Percentiles rank a stretch among this genome's conserved stretches.
These are phyloP conservation scores for Xylaria nigripes DNA, from an alignment of 495 filamentous ascomycete genomes.

Conservation along the genomic window DNA sequence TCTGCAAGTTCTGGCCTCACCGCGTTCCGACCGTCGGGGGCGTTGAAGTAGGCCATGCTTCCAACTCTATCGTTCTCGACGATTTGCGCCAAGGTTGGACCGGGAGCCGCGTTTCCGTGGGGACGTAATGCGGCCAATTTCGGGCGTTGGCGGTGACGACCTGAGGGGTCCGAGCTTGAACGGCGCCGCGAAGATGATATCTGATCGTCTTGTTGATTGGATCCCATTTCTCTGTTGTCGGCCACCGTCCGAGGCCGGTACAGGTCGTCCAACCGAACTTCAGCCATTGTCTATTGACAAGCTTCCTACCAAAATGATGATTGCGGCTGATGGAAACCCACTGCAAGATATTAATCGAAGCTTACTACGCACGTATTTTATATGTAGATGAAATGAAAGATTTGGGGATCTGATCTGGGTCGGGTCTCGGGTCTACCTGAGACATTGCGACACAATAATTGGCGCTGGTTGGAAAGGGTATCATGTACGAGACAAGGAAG, in stretches of 20 bases:
- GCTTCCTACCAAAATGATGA: not conserved
- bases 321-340: too few species aligned
- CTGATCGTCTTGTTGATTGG: not conserved
- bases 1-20: conserved; percentile 57
- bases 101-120: conserved; percentile 14
- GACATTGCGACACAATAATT: not conserved
- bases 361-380: too few species aligned
- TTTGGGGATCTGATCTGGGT: too few species aligned
- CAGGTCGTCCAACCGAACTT: conserved; percentile 7
- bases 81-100: conserved; percentile 10
- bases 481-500: too few species aligned
- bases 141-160: conserved; percentile 17
- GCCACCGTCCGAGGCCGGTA: conserved; percentile 1
- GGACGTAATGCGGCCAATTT: conserved; percentile 16
- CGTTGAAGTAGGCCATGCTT: conserved; percentile 28
- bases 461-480: too few species aligned
- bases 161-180: conserved; percentile 22
- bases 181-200: conserved; percentile 12
- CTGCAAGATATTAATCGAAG: too few species aligned
- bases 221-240: not conserved
- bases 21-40: conserved; percentile 28
- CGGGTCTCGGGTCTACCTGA: not conserved
- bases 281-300: conserved; percentile 15
- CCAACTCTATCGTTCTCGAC: conserved; percentile 12
- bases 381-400: too few species aligned